Conservation (phyloP, 306 rosid species). For the Gynostemma pentaphyllum region DNA sequence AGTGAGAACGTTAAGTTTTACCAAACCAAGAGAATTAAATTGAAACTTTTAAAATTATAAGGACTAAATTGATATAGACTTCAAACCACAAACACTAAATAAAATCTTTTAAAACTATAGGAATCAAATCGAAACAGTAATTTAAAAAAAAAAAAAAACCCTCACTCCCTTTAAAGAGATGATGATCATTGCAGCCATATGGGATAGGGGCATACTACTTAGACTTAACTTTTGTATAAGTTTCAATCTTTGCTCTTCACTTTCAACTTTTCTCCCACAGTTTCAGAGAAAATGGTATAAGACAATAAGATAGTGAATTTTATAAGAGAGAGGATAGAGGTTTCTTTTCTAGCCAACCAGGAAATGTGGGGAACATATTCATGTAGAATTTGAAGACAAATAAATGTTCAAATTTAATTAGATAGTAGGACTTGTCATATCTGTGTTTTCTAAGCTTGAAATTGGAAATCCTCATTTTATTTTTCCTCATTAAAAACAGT, state of each 20-base stretch:
- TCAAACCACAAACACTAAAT: no score
- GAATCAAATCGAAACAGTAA: no score
- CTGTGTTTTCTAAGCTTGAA: conserved; percentile 38
- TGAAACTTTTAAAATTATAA: no score
- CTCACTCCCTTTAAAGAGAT: conserved; percentile 15
- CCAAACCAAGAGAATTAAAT: no score
- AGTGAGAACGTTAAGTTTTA: no score
- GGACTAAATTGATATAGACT: no score
- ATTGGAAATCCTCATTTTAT: no score
- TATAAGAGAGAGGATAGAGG: conserved; percentile 15
- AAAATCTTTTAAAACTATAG: no score
- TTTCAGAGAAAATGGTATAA: conserved; percentile 16
- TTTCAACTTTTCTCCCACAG: conserved; percentile 16
- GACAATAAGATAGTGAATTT: conserved; percentile 24
- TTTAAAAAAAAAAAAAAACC: no score
- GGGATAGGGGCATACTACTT: conserved; percentile 37
- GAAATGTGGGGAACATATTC: conserved; percentile 96
- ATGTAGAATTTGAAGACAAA: conserved; percentile 56
- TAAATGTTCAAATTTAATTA: background rate
- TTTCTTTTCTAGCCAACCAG: conserved; percentile 34
- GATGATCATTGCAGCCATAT: conserved; percentile 72
- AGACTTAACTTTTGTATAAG: conserved; percentile 23
- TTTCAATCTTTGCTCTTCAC: conserved; percentile 30
- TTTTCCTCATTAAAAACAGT: conserved; percentile 8
- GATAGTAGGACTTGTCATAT: conserved; percentile 34